These are phyloP conservation scores for cucumber (Cucumis sativus) DNA, from an alignment of 306 rosid genomes.

Conservation along the genomic window Cucumber_9930_V3 NC_026655.2:27869501-27870000, in stretches of 20 bases:
- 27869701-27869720: slow-evolving; percentile 58
- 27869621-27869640: slow-evolving; percentile 22
- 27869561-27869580: slow-evolving; percentile 39
- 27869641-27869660: slow-evolving; percentile 12
- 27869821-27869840: slow-evolving; percentile 47
- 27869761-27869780: slow-evolving; percentile 88
- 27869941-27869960: not conserved
- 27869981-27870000: no score
- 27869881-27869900: slow-evolving; percentile 60
- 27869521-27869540: slow-evolving; percentile 68
- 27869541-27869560: slow-evolving; percentile 57
- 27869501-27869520: slow-evolving; percentile 65
- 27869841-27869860: slow-evolving; percentile 47
- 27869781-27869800: slow-evolving; percentile 94
- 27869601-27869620: not conserved
- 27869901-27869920: slow-evolving; percentile 47
- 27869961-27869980: no score
- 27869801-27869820: slow-evolving; percentile 91
- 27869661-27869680: slow-evolving; percentile 11
- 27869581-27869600: slow-evolving; percentile 26
- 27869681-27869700: slow-evolving; percentile 25
- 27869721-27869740: slow-evolving; percentile 62
- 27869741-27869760: slow-evolving; percentile 82
- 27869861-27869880: slow-evolving; percentile 65
- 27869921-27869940: not conserved